A percentile compares a stretch with the other conserved stretches of the same genome.
Evolutionary conservation across 352 stramenopile species (phyloP).

Genomic region (Pythium sp.): DNA sequence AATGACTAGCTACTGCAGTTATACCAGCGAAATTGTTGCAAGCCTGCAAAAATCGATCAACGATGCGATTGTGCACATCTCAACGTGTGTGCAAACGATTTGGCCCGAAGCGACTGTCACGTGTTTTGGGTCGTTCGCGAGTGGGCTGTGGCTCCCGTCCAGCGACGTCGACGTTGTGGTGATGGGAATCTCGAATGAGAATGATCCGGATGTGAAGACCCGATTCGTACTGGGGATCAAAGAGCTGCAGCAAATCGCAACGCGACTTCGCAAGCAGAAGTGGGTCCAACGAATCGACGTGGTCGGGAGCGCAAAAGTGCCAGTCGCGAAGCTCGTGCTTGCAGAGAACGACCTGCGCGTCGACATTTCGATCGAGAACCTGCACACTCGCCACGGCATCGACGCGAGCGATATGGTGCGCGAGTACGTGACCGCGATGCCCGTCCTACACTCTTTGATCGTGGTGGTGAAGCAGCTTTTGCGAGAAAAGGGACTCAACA

Average conservation of each 20-base stretch:
- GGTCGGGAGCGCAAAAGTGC: slow-evolving; percentile 80
- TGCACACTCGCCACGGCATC: slow-evolving; percentile 76
- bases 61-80: slow-evolving; percentile 68
- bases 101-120: slow-evolving; percentile 73
- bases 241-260: slow-evolving; percentile 59
- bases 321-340: slow-evolving; percentile 80
- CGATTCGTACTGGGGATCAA: slow-evolving; percentile 45
- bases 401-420: slow-evolving; percentile 82
- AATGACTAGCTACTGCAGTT: slow-evolving; percentile 60
- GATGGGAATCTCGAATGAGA: slow-evolving; percentile 47
- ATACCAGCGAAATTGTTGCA: slow-evolving; percentile 61
- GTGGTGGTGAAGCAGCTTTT: slow-evolving; percentile 88
- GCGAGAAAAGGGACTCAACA: slow-evolving; percentile 85
- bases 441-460: slow-evolving; percentile 72
- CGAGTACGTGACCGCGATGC: slow-evolving; percentile 62
- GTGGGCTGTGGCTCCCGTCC: slow-evolving; percentile 83
- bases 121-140: slow-evolving; percentile 86
- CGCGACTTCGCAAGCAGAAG: slow-evolving; percentile 42
- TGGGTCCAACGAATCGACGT: slow-evolving; percentile 84
- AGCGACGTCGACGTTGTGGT: slow-evolving; percentile 90
- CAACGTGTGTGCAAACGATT: slow-evolving; percentile 55
- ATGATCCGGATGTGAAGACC: slow-evolving; percentile 39
- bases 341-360: slow-evolving; percentile 60
- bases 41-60: slow-evolving; percentile 57
- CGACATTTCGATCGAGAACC: slow-evolving; percentile 89